A percentile compares a stretch with the other conserved stretches of the same genome.
These are phyloP conservation scores for Diaporthe sp. DNA, from an alignment of 2,329 filamentous ascomycete genomes.

Conservation along the genomic window DNA sequence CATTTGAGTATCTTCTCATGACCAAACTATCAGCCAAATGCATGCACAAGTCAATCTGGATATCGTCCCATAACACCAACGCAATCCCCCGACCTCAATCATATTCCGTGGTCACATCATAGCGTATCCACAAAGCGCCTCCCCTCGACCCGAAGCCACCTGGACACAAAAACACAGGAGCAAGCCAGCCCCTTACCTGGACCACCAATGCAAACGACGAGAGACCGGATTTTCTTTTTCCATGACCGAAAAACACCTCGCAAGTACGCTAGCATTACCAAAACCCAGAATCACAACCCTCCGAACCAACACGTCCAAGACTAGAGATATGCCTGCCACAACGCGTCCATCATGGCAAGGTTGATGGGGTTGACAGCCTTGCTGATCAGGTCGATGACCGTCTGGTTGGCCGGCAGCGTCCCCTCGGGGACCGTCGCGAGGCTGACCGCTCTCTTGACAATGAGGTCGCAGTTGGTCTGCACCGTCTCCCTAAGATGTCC, in stretches of 20 bases:
- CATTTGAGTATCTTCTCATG: neutral
- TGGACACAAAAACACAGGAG: neutral
- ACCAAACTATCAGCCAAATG: neutral
- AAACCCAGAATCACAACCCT: slow-evolving; percentile 11
- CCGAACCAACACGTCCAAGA: neutral
- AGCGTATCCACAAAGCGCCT: slow-evolving; percentile 14
- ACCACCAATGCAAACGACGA: neutral
- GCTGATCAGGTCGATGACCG: slow-evolving; percentile 94
- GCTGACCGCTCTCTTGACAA: slow-evolving; percentile 90
- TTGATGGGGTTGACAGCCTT: slow-evolving; percentile 93
- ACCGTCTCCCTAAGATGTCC: slow-evolving; percentile 76
- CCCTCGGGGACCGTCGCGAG: slow-evolving; percentile 83
- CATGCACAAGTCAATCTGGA: slow-evolving; percentile 23
- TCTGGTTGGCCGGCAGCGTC: slow-evolving; percentile 95
- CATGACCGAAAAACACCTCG: slow-evolving; percentile 13
- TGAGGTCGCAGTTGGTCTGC: slow-evolving; percentile 83
- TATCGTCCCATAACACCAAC: slow-evolving; percentile 28
- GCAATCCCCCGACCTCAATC: neutral
- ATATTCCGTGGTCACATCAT: neutral
- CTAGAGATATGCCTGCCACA: slow-evolving; percentile 98
- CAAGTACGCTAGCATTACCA: neutral
- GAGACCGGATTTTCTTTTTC: neutral
- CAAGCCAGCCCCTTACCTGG: neutral
- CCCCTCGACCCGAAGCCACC: neutral
- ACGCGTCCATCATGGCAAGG: slow-evolving; percentile 86